These are phyloP conservation scores for Gnomoniopsis sp. DNA, from an alignment of 2,329 filamentous ascomycete species.

Conservation along the genomic window DNA sequence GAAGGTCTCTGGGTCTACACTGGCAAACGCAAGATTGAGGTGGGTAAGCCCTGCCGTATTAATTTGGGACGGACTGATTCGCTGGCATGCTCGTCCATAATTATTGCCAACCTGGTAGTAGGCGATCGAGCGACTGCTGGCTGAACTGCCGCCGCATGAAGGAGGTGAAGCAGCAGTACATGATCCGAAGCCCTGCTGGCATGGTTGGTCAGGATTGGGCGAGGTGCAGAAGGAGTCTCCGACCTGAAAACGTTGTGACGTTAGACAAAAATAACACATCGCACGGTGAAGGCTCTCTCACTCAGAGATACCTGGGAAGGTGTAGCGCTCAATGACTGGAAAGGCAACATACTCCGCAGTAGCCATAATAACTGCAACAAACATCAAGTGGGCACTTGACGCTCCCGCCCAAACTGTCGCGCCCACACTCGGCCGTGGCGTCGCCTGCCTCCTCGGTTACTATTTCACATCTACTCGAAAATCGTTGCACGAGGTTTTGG, in stretches of 20 bases:
- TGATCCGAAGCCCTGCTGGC: slow-evolving; percentile 32
- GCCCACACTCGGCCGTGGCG: neutral
- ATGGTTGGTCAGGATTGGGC: slow-evolving; percentile 20
- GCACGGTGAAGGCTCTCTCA: neutral
- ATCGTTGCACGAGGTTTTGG: too few relatives aligned
- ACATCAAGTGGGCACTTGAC: neutral
- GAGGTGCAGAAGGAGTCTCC: neutral
- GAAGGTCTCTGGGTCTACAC: slow-evolving; percentile 26
- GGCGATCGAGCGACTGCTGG: slow-evolving; percentile 29
- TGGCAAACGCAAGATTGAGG: slow-evolving; percentile 29
- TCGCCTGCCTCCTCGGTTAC: too few relatives aligned
- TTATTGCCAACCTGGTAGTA: slow-evolving; percentile 32
- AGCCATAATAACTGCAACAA: neutral
- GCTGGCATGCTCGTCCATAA: slow-evolving; percentile 27
- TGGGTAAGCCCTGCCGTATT: slow-evolving; percentile 32
- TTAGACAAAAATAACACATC: neutral
- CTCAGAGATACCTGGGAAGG: too few relatives aligned
- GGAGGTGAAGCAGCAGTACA: slow-evolving; percentile 26
- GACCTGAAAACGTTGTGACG: neutral
- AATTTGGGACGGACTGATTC: slow-evolving; percentile 29
- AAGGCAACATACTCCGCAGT: neutral
- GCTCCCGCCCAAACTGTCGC: neutral
- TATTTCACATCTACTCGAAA: too few relatives aligned
- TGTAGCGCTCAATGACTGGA: too few relatives aligned
- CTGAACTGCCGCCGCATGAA: slow-evolving; percentile 24